Conservation (phyloP, 768 basidiomycete genomes). For the Suillus tomentosus region DNA sequence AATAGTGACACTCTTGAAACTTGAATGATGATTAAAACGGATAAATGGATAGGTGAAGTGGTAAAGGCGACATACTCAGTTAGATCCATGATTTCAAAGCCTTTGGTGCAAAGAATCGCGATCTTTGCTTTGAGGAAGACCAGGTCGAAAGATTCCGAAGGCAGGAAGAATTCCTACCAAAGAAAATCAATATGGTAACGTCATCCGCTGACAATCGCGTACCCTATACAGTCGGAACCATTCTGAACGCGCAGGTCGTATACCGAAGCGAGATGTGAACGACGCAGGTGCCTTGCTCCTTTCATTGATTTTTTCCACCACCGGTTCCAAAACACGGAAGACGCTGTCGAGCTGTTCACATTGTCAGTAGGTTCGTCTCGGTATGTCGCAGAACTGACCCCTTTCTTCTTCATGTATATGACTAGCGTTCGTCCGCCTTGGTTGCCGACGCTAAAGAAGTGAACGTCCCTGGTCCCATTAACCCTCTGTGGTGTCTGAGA, state of each 20-base stretch:
- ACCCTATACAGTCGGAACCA: slow-evolving; percentile 94
- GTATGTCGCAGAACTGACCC: slow-evolving; percentile 43
- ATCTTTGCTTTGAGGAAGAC: slow-evolving; percentile 94
- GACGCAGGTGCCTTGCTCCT: slow-evolving; percentile 69
- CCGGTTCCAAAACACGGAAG: slow-evolving; percentile 96
- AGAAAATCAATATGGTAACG: neutral
- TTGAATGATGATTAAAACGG: slow-evolving; percentile 25
- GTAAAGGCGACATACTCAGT: slow-evolving; percentile 62
- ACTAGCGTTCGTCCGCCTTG: slow-evolving; percentile 87
- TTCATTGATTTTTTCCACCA: slow-evolving; percentile 87
- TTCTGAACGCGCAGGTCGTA: slow-evolving; percentile 80
- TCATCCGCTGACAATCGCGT: neutral
- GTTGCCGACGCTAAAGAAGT: slow-evolving; percentile 93
- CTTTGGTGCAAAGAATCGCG: slow-evolving; percentile 89
- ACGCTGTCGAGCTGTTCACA: slow-evolving; percentile 72
- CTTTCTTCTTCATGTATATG: slow-evolving; percentile 95
- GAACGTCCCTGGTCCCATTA: slow-evolving; percentile 88
- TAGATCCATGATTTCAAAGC: slow-evolving; percentile 98
- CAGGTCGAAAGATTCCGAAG: slow-evolving; percentile 87
- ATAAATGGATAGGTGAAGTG: neutral
- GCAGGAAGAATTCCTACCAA: slow-evolving; percentile 83
- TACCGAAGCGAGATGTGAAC: slow-evolving; percentile 71
- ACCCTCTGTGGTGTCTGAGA: slow-evolving; percentile 87
- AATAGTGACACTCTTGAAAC: slow-evolving; percentile 87
- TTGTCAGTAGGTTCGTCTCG: slow-evolving; percentile 7